Percentiles rank a stretch among this genome's conserved stretches.
phyloP scores from a whole-genome alignment of 305 asterid genomes.

The Solanum hybrid region DNA sequence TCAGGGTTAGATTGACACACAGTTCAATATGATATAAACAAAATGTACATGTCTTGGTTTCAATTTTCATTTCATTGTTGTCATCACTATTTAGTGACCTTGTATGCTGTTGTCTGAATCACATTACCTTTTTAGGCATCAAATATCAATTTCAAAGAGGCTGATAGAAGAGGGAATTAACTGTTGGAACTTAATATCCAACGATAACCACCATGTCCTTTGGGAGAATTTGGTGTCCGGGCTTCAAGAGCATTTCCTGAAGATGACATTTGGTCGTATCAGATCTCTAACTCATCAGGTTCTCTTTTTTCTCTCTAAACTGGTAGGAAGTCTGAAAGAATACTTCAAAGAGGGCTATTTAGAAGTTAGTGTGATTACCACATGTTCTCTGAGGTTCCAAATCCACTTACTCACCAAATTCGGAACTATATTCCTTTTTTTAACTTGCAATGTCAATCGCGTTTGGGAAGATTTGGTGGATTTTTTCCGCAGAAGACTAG shows the following conservation, averaged over 20 bases:
- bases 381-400: not conserved
- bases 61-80: not conserved
- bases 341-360: not conserved
- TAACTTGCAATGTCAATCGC: not conserved
- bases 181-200: slow-evolving; percentile 61
- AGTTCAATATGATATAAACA: not conserved
- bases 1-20: not conserved
- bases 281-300: slow-evolving; percentile 73
- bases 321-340: not conserved
- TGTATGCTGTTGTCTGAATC: slow-evolving; percentile 4
- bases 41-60: not conserved
- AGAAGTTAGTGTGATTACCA: not conserved
- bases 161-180: slow-evolving; percentile 64
- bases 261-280: slow-evolving; percentile 38
- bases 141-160: slow-evolving; percentile 64
- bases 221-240: slow-evolving; percentile 59
- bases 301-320: not conserved
- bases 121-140: slow-evolving; percentile 43
- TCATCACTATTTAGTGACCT: not conserved
- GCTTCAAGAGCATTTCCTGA: slow-evolving; percentile 49
- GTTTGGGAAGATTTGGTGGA: not conserved
- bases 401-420: not conserved
- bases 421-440: not conserved
- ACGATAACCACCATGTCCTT: slow-evolving; percentile 42
- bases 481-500: not conserved